Evolutionary conservation across 768 basidiomycete genomes (phyloP).

Genomic region (Suillus variegatus): DNA sequence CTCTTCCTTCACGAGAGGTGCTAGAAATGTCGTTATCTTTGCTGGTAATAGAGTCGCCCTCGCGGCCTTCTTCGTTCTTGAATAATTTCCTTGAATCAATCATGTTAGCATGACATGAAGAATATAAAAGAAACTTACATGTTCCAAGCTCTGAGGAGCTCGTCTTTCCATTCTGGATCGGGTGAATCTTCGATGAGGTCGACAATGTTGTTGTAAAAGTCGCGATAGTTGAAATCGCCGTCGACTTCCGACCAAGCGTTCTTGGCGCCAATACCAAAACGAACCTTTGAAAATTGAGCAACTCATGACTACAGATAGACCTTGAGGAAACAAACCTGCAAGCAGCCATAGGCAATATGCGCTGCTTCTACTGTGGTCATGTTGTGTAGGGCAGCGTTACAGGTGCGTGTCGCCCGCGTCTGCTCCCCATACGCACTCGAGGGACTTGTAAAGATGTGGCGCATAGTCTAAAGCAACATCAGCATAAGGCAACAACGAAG

Average conservation of each 20-base stretch:
- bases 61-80: not conserved
- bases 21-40: too few relatives aligned
- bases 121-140: constrained; percentile 2
- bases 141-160: constrained; percentile 4
- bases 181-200: not conserved
- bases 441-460: too few relatives aligned
- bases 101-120: not conserved
- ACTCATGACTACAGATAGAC: too few relatives aligned
- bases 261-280: not conserved
- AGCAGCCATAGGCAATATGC: constrained; percentile 15
- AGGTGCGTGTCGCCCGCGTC: not conserved
- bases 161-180: constrained; percentile 2
- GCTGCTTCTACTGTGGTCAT: constrained; percentile 13
- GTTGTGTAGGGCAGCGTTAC: constrained; percentile 11
- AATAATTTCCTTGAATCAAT: constrained; percentile 1
- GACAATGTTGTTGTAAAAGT: constrained; percentile 8
- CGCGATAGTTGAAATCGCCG: not conserved
- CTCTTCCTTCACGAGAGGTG: too few relatives aligned
- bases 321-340: constrained; percentile 10
- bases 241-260: constrained; percentile 3
- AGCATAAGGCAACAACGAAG: too few relatives aligned
- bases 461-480: too few relatives aligned
- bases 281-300: too few relatives aligned
- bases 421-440: not conserved
- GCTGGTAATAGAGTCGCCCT: not conserved